These are phyloP conservation scores for Esteya vermicola DNA, from an alignment of 2,329 filamentous ascomycete species.

Conservation along the genomic window DNA sequence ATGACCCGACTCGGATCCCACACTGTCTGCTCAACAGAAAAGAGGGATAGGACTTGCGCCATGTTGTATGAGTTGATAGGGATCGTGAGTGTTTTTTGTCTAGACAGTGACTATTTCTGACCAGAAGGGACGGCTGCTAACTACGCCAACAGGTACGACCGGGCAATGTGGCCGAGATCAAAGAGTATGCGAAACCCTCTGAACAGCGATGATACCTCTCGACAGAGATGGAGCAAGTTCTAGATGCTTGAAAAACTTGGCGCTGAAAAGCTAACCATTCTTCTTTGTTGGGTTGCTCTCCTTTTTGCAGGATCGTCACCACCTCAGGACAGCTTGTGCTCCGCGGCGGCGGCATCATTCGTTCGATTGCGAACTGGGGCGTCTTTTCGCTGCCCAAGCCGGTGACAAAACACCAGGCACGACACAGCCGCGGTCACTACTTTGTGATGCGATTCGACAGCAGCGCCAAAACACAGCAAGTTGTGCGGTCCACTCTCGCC, in stretches of 20 bases:
- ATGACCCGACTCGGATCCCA: neutral
- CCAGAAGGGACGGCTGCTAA: neutral
- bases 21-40: too few species aligned
- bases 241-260: too few species aligned
- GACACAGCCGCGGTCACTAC: conserved; percentile 80
- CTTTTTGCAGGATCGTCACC: conserved; percentile 58
- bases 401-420: conserved; percentile 65
- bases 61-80: conserved; percentile 99
- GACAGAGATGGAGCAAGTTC: too few species aligned
- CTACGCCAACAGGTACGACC: conserved; percentile 60
- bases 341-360: conserved; percentile 71
- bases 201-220: too few species aligned
- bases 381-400: conserved; percentile 74
- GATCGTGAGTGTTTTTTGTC: conserved; percentile 47
- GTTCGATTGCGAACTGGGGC: conserved; percentile 91
- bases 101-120: too few species aligned
- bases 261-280: too few species aligned
- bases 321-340: conserved; percentile 75
- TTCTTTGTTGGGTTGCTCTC: neutral
- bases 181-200: conserved; percentile 66
- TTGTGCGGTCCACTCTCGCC: conserved; percentile 59
- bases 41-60: conserved; percentile 15
- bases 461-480: conserved; percentile 56
- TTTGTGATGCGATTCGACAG: conserved; percentile 96
- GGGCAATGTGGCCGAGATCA: conserved; percentile 79